Evolutionary conservation across 1,139 yeast genomes (phyloP), one percentile per base, ranked within the genome.

Genomic region (Kodamaea arcana): DNA sequence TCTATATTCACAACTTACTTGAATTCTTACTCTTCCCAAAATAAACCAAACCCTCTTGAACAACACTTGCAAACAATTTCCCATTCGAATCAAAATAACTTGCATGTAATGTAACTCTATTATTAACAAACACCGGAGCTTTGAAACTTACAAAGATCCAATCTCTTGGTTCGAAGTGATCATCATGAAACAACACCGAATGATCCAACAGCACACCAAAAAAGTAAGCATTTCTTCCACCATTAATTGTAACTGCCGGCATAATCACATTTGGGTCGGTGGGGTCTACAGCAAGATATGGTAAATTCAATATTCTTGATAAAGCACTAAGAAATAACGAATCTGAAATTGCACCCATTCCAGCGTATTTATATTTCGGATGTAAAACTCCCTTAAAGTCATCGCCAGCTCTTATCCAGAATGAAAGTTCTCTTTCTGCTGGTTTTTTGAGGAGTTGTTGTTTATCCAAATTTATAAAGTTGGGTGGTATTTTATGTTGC

Each of bases 161-260:
- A 20, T 60, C 48, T 5, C 60, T 60, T 2, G 71, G 72, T 40
- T 68, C 69, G 35, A 67, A 67, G 30, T 57, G 59, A 32, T 59
- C 69, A 38, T 68, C 73, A 42, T 69, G 75, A 46, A 64, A 64
- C 40, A 56, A 65, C 7, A 69, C 53, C 6, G 66, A 47, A 40
- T 69, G 75, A 48, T 69, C 75, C 35, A 69, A 54, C 7, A 71
- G 64, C 3, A 68, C 66, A 4, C 65, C 59, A 42, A 68, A 65
- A 33, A 60, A 65, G 41, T 52, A 51, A 27, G 39, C 54, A 47
- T 41, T 58, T 52, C 43, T 37, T 3, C 50, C 51, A 5, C 55
- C 47, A 11, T 44, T 42, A 4, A 38, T 29, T n/a, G 32, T 28
- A 12, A 44, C 36, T 4, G 46, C 39, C 6, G 39, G 37, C 15